Evolutionary conservation across 179 eudicot genomes (phyloP), one percentile per base, ranked within the genome.

Genomic region (Silene noctiflora): DNA sequence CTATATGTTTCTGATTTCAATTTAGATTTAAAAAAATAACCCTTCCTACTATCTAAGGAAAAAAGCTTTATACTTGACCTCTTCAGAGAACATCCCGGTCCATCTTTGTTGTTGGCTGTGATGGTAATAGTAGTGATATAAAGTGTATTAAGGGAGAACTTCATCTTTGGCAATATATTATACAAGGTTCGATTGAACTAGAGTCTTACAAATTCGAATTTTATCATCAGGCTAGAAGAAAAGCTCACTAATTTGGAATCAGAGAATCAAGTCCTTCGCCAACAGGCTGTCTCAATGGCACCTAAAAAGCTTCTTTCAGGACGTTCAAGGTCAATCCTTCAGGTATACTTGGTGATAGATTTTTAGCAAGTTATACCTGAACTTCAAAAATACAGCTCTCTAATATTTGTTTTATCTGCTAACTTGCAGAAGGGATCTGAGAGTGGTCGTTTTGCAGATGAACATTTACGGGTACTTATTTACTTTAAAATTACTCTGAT

Each of bases 211-310:
- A 31, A 68, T 7, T n/a, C 61, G 51, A 48, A 20, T 59, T 62
- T 72, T 12, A 48, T 59, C 56, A 75, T 48, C 84, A 94, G 98
- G 90, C 73, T 90, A 56, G 97, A 92, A 81, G 98, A 92, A 84
- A 92, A 92, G 78, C 81, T 90, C 14, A 69, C 82, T 62, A 91
- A 94, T 82, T 80, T 91, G 76, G 98, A 94, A 72, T 92, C 98
- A 51, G 98, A 94, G 84, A 94, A 89, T 76, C 89, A 94, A 87
- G 97, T 94, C 81, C 89, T 94, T 75, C 98, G 97, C 74, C 98
- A 94, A 78, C 98, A 94, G 78, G 91, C 89, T 73, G 82, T 86
- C 73, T 82, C 89, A 55, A 73, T 86, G 84, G 91, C 94, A 79
- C 96, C 97, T 67, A 94, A 92, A 77, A 92, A 92, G 79, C 80